Conservation (phyloP, 306 rosid genomes). For the Begonia peltatifolia region DNA sequence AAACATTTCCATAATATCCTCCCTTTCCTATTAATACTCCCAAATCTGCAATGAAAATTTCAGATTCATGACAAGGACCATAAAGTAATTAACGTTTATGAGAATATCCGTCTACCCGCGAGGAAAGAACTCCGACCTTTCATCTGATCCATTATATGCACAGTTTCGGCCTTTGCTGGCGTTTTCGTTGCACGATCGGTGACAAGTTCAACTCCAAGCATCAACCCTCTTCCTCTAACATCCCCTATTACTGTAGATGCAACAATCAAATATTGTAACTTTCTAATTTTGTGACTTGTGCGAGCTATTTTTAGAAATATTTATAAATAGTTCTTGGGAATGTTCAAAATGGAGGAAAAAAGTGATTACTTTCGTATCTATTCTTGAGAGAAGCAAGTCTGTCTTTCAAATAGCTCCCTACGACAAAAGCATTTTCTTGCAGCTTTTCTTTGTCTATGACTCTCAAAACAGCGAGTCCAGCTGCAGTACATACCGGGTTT, state of each 20-base stretch:
- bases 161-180: conserved; percentile 74
- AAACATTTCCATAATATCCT: conserved; percentile 75
- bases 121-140: conserved; percentile 30
- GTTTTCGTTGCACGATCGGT: conserved; percentile 58
- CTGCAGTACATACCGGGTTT: conserved; percentile 81
- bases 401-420: conserved; percentile 59
- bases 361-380: conserved; percentile 54
- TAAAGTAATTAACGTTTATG: no score
- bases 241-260: conserved; percentile 53
- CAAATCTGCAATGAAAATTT: conserved; percentile 26
- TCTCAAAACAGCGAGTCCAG: conserved; percentile 73
- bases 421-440: conserved; percentile 59
- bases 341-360: neutral
- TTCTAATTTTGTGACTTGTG: no score
- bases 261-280: neutral
- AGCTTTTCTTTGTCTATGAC: conserved; percentile 81
- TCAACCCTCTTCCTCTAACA: conserved; percentile 79
- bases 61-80: neutral
- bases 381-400: conserved; percentile 44
- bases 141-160: conserved; percentile 59
- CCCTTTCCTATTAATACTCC: conserved; percentile 85
- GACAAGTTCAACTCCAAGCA: conserved; percentile 92
- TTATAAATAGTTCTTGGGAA: no score
- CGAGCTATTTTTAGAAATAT: neutral
- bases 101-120: no score